A percentile compares a stretch with the other conserved stretches of the same genome.
These are phyloP conservation scores for Claviceps capensis DNA, from an alignment of 2,329 filamentous ascomycete genomes.

Conservation along the genomic window DNA sequence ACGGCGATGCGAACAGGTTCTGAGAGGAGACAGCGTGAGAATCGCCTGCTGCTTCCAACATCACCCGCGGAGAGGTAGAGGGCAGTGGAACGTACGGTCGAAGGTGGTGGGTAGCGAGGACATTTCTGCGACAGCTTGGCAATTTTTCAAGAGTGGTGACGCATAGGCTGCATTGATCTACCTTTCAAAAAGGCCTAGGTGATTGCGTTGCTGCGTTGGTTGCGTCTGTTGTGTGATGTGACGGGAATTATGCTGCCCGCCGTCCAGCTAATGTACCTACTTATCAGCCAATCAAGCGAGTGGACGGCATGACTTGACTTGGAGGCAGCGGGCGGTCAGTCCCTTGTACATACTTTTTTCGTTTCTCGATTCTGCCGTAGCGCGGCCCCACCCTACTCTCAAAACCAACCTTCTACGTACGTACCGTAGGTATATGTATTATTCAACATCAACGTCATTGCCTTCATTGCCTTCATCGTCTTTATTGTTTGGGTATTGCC, in stretches of 20 bases:
- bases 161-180: too few relatives aligned
- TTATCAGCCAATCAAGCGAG: too few relatives aligned
- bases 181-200: too few relatives aligned
- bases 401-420: background rate
- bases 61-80: background rate
- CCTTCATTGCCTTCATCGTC: background rate
- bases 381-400: constrained; percentile 2
- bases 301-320: too few relatives aligned
- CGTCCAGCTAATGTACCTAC: too few relatives aligned
- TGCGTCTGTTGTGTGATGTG: too few relatives aligned
- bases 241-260: too few relatives aligned
- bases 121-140: constrained; percentile 22
- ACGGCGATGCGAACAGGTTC: constrained; percentile 71
- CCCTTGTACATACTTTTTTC: background rate
- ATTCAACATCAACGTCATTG: background rate
- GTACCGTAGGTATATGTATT: too few relatives aligned
- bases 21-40: constrained; percentile 15
- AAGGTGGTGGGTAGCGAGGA: constrained; percentile 42
- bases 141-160: background rate
- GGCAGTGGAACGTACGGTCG: constrained; percentile 32
- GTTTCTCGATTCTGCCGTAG: constrained; percentile 2
- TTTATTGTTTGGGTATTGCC: background rate
- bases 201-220: too few relatives aligned
- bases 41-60: background rate
- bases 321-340: too few relatives aligned